Evolutionary conservation across 148 eudicot genomes (phyloP).

Genomic region (Rhododendron vialii): DNA sequence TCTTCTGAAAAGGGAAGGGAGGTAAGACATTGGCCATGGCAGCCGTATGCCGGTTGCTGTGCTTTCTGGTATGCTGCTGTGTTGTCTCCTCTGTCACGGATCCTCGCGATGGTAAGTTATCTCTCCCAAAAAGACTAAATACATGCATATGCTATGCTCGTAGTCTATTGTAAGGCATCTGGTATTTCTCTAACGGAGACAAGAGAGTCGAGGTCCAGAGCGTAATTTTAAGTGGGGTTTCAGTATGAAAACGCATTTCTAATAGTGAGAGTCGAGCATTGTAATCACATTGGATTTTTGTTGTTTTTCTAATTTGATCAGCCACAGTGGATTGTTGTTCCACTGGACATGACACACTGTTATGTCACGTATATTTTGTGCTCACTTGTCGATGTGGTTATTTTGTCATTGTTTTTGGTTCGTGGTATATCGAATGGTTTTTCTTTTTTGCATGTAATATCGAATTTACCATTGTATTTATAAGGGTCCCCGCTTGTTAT

Average conservation of each 20-base stretch:
- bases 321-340: too few species aligned
- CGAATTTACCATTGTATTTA: too few species aligned
- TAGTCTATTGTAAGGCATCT: neutral
- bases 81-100: conserved; percentile 43
- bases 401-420: neutral
- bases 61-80: conserved; percentile 11
- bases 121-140: neutral
- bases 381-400: too few species aligned
- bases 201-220: neutral
- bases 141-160: neutral
- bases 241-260: neutral
- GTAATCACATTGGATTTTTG: neutral
- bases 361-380: too few species aligned
- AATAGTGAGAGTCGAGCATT: neutral
- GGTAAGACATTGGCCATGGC: conserved; percentile 3
- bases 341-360: too few species aligned
- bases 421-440: neutral
- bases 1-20: neutral
- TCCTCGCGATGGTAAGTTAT: conserved; percentile 51
- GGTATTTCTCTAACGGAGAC: neutral
- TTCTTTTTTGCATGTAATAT: neutral
- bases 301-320: too few species aligned
- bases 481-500: neutral
- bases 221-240: neutral
- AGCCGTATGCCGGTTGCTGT: conserved; percentile 25